phyloP scores from a whole-genome alignment of 768 basidiomycete genomes.

The Hebeloma cylindrosporum region DNA sequence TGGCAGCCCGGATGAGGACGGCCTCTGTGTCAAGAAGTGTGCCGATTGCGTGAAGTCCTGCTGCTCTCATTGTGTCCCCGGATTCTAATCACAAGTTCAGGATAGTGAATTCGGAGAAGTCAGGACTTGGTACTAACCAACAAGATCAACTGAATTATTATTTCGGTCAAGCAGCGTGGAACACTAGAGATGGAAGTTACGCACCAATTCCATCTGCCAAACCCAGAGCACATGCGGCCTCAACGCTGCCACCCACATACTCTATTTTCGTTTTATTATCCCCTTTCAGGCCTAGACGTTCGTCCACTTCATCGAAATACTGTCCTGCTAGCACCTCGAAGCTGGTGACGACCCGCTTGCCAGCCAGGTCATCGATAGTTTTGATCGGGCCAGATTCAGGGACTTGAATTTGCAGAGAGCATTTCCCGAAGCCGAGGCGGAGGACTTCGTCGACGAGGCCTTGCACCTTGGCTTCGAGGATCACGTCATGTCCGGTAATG shows the following conservation, averaged over 20 bases:
- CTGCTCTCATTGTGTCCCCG: constrained; percentile 99
- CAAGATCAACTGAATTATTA: constrained; percentile 76
- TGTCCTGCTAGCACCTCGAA: constrained; percentile 85
- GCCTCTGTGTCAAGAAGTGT: constrained; percentile 85
- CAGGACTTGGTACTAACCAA: constrained; percentile 54
- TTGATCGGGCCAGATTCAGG: constrained; percentile 74
- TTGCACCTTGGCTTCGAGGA: constrained; percentile 87
- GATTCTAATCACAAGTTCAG: constrained; percentile 61
- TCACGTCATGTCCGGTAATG: constrained; percentile 97
- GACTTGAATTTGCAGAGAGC: constrained; percentile 86
- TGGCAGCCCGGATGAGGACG: constrained; percentile 83
- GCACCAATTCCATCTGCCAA: constrained; percentile 95
- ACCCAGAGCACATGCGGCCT: constrained; percentile 95
- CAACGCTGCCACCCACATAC: constrained; percentile 97
- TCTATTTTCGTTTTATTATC: constrained; percentile 75
- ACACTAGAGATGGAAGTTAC: constrained; percentile 24
- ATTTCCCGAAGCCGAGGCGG: constrained; percentile 90
- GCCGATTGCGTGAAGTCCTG: constrained; percentile 90
- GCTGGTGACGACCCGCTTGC: constrained; percentile 92
- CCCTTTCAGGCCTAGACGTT: constrained; percentile 47
- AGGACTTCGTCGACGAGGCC: constrained; percentile 74
- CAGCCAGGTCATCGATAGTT: constrained; percentile 76
- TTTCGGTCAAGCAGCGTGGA: constrained; percentile 4
- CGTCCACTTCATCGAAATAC: constrained; percentile 74
- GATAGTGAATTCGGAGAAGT: neutral